Evolutionary conservation across 2,329 filamentous ascomycete genomes (phyloP), one percentile per base, ranked within the genome.

Genomic region (Fusarium tanahbumbuense): DNA sequence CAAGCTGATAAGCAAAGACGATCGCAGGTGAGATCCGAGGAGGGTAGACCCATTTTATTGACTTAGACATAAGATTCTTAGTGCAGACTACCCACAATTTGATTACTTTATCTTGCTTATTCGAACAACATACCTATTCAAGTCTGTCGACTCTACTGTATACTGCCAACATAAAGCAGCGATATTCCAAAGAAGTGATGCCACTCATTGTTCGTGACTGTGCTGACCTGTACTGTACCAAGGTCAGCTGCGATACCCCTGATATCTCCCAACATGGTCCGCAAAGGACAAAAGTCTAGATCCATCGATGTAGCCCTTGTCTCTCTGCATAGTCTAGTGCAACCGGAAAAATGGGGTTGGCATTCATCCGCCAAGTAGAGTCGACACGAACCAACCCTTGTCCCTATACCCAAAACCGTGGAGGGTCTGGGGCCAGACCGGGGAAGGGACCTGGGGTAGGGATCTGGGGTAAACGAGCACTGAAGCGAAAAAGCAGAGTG

Each of bases 311-410:
- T 44, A 34, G 32, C 34, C 50, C 34, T 54, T 44, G 58, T 28
- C 40, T 34, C 41, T 49, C 44, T 57, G 65, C 34, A 12, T 30
- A 67, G 45, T 32, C 16, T 69, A 72, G 68, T 45, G 69, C 53
- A 75, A 56, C 60, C 69, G 75, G 73, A n/a, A 76, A 75, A 77
- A 77, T 66, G 44, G 47, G 40, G 16, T 50, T 42, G 28, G 23
- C 32, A 69, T 75, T 77, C 70, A 76, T 61, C 75, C 75, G 58
- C 64, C 57, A 67, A 68, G 70, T 30, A 50, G 40, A 40, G 34
- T 66, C n/a, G 41, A 41, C 47, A 41, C 22, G 20, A 22, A 48
- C 53, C 20, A 63, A 53, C 56, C 50, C 48, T 56, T 66, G 41
- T 52, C 23, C 48, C 56, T 20, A 37, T 12, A 37, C 18, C 72